phyloP scores from a whole-genome alignment of 2,329 filamentous ascomycete species.

The Alternaria sp. region DNA sequence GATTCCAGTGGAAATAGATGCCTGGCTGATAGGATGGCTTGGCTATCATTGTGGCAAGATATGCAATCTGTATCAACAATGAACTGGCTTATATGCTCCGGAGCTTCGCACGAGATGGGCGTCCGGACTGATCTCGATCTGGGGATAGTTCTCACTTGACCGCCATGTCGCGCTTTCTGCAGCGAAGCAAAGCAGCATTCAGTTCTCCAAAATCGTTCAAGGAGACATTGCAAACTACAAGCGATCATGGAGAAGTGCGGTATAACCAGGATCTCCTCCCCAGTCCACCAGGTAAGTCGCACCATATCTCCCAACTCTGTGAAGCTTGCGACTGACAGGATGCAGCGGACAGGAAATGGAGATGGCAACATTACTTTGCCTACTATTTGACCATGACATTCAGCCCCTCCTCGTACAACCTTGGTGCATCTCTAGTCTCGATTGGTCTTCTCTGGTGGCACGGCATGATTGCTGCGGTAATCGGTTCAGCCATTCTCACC shows the following conservation, averaged over 20 bases:
- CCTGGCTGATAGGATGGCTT: background rate
- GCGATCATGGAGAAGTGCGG: slow-evolving; percentile 18
- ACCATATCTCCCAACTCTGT: background rate
- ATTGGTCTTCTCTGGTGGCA: slow-evolving; percentile 33
- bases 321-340: background rate
- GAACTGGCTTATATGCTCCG: slow-evolving; percentile 2
- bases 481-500: slow-evolving; percentile 28
- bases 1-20: background rate
- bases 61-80: background rate
- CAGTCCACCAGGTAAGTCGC: slow-evolving; percentile 13
- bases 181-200: slow-evolving; percentile 20
- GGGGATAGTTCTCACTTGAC: background rate
- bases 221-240: slow-evolving; percentile 13
- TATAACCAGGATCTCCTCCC: slow-evolving; percentile 32
- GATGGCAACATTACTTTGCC: slow-evolving; percentile 34
- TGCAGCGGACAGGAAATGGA: slow-evolving; percentile 28
- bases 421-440: slow-evolving; percentile 30
- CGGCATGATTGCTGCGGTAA: slow-evolving; percentile 28
- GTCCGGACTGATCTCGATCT: background rate
- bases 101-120: background rate
- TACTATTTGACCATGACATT: slow-evolving; percentile 33
- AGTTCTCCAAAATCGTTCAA: slow-evolving; percentile 43
- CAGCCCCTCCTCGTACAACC: slow-evolving; percentile 29
- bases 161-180: slow-evolving; percentile 22
- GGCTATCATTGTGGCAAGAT: background rate